These are phyloP conservation scores for Lyophyllum semitale DNA, from an alignment of 768 basidiomycete species.

Conservation along the genomic window DNA sequence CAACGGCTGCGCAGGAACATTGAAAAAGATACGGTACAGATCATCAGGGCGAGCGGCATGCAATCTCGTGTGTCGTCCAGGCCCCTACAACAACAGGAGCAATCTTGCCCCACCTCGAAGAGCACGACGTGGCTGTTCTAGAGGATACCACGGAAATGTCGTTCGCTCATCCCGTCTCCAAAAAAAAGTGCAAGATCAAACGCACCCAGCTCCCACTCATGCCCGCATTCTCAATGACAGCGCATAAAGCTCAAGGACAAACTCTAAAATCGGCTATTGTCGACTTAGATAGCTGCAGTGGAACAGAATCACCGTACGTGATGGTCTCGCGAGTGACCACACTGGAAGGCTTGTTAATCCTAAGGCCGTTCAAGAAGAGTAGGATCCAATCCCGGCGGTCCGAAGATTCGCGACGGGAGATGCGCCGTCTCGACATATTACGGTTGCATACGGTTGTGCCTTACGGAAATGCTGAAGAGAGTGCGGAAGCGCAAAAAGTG, in stretches of 20 bases:
- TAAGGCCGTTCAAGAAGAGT: slow-evolving; percentile 17
- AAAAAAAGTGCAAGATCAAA: background rate
- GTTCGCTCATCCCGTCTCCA: background rate
- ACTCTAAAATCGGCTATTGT: slow-evolving; percentile 30
- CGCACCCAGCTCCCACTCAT: slow-evolving; percentile 35
- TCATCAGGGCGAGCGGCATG: background rate
- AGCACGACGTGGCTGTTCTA: background rate
- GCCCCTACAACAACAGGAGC: background rate
- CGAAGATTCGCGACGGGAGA: slow-evolving; percentile 9
- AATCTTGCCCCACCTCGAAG: background rate
- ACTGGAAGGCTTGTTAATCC: slow-evolving; percentile 30
- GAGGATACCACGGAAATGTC: background rate
- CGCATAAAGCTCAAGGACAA: slow-evolving; percentile 41
- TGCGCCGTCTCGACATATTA: slow-evolving; percentile 2
- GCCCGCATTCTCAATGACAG: slow-evolving; percentile 41
- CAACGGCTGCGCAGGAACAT: background rate
- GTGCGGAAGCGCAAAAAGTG: background rate
- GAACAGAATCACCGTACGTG: slow-evolving; percentile 39
- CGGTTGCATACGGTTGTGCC: background rate
- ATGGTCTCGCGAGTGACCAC: slow-evolving; percentile 37
- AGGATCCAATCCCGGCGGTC: slow-evolving; percentile 10
- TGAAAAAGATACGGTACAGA: background rate
- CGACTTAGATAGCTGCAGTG: slow-evolving; percentile 30
- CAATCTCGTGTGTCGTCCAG: background rate
- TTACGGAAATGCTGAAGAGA: background rate